A percentile compares a stretch with the other conserved stretches of the same genome.
phyloP scores from a whole-genome alignment of 2,329 filamentous ascomycete species.

The Pseudonectria buxi region DNA sequence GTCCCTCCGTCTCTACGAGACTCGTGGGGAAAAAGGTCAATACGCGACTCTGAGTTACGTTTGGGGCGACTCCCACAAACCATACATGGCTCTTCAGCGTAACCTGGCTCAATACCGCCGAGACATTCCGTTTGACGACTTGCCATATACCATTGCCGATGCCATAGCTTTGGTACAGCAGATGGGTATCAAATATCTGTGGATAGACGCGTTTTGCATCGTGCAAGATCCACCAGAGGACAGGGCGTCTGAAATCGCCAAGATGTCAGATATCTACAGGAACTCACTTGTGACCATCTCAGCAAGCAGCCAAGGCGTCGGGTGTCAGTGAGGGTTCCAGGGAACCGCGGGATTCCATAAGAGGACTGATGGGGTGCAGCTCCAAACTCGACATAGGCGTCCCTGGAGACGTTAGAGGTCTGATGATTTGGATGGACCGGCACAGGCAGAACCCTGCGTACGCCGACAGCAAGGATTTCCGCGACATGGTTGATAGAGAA shows the following conservation, averaged over 20 bases:
- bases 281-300: neutral
- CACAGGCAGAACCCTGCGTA: neutral
- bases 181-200: constrained; percentile 5
- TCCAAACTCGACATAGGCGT: constrained; percentile 1
- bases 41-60: constrained; percentile 5
- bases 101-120: neutral
- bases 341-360: neutral
- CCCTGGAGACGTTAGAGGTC: constrained; percentile 1
- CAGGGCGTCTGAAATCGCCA: constrained; percentile 6
- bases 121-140: neutral
- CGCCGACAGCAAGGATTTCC: neutral
- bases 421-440: constrained; percentile 1
- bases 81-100: neutral
- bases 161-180: neutral
- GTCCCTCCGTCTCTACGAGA: neutral
- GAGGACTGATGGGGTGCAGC: neutral
- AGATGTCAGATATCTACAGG: constrained; percentile 8
- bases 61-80: constrained; percentile 1
- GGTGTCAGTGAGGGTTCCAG: neutral
- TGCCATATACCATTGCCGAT: constrained; percentile 4
- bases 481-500: neutral
- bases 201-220: constrained; percentile 10
- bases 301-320: neutral
- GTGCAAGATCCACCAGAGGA: constrained; percentile 4
- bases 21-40: neutral